A percentile compares a stretch with the other conserved stretches of the same genome.
phyloP scores from a whole-genome alignment of 139 green algal genomes.

The Micractinium conductrix region DNA sequence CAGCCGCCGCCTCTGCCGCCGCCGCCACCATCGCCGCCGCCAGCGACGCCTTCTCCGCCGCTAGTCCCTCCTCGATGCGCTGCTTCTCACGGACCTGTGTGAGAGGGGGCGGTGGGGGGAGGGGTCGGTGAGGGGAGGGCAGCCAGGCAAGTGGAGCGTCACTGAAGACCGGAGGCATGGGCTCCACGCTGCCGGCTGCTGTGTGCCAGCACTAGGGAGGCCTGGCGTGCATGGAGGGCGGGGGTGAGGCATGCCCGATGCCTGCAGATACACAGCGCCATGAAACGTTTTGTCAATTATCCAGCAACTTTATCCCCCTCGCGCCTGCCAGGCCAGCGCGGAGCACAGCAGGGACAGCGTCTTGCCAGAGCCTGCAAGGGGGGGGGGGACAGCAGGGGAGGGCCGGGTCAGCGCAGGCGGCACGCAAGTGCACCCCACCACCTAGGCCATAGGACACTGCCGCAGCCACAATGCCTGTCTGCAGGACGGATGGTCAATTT shows the following conservation, averaged over 20 bases:
- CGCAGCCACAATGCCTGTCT: background rate
- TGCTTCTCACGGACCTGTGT: conserved; percentile 45
- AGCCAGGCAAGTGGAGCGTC: too few relatives aligned
- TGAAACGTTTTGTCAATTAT: too few relatives aligned
- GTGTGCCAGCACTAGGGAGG: too few relatives aligned
- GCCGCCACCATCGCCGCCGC: background rate
- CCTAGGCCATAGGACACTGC: background rate
- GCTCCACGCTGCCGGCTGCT: too few relatives aligned
- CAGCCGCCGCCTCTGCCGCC: background rate
- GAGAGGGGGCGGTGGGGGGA: background rate
- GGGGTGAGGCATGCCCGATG: too few relatives aligned
- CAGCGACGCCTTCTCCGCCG: conserved; percentile 13
- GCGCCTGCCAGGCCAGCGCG: conserved; percentile 74
- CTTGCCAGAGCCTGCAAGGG: conserved; percentile 76
- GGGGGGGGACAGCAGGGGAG: background rate
- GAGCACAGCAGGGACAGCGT: conserved; percentile 91
- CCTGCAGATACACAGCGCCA: too few relatives aligned
- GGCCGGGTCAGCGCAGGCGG: background rate
- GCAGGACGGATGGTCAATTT: too few relatives aligned
- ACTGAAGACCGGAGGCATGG: too few relatives aligned
- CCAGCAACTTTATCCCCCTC: too few relatives aligned
- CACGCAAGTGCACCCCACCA: background rate
- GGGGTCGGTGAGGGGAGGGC: background rate
- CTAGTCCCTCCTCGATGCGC: conserved; percentile 42
- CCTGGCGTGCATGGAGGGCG: too few relatives aligned